phyloP scores from a whole-genome alignment of 768 basidiomycete genomes.

The Auriscalpium microsporum region DNA sequence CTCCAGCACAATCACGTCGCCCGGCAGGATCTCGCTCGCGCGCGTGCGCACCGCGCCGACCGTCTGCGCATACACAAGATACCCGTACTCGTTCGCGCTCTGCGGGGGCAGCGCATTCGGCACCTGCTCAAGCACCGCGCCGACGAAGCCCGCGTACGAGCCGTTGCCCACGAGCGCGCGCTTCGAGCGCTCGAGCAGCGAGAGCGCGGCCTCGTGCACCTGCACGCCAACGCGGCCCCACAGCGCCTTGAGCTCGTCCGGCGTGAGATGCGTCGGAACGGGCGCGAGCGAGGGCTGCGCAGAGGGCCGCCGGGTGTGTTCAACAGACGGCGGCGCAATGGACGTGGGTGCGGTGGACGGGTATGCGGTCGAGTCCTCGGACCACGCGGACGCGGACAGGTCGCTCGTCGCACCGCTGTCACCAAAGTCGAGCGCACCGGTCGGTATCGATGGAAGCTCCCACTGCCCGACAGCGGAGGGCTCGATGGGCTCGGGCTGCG shows the following conservation, averaged over 20 bases:
- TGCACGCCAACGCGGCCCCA: conserved; percentile 71
- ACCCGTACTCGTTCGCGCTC: conserved; percentile 48
- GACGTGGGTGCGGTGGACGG: conserved; percentile 18
- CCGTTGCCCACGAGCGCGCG: conserved; percentile 78
- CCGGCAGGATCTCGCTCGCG: conserved; percentile 75
- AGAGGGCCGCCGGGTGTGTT: not conserved
- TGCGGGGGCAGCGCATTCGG: conserved; percentile 44
- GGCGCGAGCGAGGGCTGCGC: conserved; percentile 1
- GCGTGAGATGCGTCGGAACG: conserved; percentile 26
- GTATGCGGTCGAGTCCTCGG: conserved; percentile 43
- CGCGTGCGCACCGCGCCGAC: conserved; percentile 60
- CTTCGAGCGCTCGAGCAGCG: conserved; percentile 68
- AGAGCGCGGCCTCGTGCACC: conserved; percentile 60
- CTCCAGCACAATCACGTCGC: conserved; percentile 68
- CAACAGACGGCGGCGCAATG: conserved; percentile 21
- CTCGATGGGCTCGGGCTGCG: conserved; percentile 24
- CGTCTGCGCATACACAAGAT: conserved; percentile 68
- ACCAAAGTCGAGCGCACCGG: conserved; percentile 45
- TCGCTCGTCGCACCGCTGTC: conserved; percentile 28
- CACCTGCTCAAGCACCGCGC: conserved; percentile 55
- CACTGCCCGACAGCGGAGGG: conserved; percentile 40
- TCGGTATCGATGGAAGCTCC: conserved; percentile 59
- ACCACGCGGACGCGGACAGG: conserved; percentile 51
- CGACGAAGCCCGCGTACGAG: conserved; percentile 70
- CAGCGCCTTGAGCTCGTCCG: conserved; percentile 62